These are phyloP conservation scores for Thraustotheca clavata DNA, from an alignment of 352 stramenopile genomes.

Conservation along the genomic window DNA sequence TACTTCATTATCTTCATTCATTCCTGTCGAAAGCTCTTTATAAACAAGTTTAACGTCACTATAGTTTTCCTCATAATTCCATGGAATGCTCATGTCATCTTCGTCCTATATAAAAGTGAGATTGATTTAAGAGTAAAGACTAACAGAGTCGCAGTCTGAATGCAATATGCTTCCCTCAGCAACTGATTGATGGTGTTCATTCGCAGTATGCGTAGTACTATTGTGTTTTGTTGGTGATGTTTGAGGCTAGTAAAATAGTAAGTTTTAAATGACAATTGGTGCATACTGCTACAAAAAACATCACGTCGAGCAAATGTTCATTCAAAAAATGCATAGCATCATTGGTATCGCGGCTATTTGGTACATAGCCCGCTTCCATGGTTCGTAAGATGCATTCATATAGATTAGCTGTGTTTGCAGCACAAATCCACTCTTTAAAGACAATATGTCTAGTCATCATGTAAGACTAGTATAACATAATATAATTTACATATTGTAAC, in stretches of 20 bases:
- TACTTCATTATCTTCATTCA: not conserved
- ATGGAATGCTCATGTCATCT: constrained; percentile 3
- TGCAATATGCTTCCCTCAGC: not conserved
- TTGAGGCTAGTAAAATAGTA: not conserved
- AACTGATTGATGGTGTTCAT: not conserved
- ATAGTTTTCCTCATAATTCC: not conserved
- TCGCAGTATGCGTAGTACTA: not conserved
- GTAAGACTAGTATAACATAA: constrained; percentile 21
- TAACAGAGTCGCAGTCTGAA: constrained; percentile 8
- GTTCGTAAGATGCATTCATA: constrained; percentile 51
- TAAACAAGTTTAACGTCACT: not conserved
- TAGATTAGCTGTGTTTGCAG: constrained; percentile 43
- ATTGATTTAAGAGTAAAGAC: not conserved
- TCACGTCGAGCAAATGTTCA: constrained; percentile 31
- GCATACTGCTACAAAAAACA: constrained; percentile 5
- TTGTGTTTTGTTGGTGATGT: not conserved
- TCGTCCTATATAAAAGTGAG: not conserved
- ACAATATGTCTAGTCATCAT: not conserved
- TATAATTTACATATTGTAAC: constrained; percentile 60
- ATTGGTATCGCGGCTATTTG: constrained; percentile 29
- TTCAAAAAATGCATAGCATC: constrained; percentile 59
- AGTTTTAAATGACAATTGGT: not conserved
- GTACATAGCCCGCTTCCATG: constrained; percentile 59
- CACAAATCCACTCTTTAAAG: constrained; percentile 46
- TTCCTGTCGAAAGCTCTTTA: not conserved